These are phyloP conservation scores for Lithohypha guttulata DNA, from an alignment of 2,329 filamentous ascomycete genomes.

Conservation along the genomic window DNA sequence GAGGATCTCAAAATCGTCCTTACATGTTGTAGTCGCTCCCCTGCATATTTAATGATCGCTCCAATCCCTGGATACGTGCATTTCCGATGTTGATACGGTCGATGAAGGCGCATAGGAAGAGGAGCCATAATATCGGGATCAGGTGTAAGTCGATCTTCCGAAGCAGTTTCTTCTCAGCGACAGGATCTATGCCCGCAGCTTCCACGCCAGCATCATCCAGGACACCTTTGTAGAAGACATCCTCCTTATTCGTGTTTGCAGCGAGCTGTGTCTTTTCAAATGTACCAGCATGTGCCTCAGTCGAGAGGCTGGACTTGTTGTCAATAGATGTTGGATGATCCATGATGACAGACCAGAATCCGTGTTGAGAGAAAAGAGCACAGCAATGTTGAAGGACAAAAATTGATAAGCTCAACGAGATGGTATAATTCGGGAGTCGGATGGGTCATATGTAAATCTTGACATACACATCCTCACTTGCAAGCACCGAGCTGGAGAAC, in stretches of 20 bases:
- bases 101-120: conserved; percentile 37
- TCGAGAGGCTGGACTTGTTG: conserved; percentile 2
- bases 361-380: background rate
- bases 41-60: conserved; percentile 35
- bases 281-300: background rate
- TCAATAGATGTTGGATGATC: conserved; percentile 1
- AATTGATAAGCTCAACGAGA: too few relatives aligned
- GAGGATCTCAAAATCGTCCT: background rate
- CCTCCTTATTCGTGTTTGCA: conserved; percentile 2
- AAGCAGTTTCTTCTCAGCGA: conserved; percentile 36
- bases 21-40: conserved; percentile 29
- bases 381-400: too few relatives aligned
- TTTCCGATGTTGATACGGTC: conserved; percentile 37
- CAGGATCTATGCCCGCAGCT: conserved; percentile 22
- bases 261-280: conserved; percentile 2
- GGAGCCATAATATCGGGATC: conserved; percentile 37
- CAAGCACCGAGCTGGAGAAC: background rate
- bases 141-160: conserved; percentile 40
- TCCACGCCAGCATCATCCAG: conserved; percentile 10
- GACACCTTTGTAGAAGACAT: conserved; percentile 9
- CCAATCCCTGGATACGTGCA: conserved; percentile 36
- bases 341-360: too few relatives aligned
- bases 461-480: background rate
- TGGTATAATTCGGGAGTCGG: background rate
- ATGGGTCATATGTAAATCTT: background rate